Evolutionary conservation across 345 rosid genomes (phyloP).

Genomic region (Cardamine resedifolia): DNA sequence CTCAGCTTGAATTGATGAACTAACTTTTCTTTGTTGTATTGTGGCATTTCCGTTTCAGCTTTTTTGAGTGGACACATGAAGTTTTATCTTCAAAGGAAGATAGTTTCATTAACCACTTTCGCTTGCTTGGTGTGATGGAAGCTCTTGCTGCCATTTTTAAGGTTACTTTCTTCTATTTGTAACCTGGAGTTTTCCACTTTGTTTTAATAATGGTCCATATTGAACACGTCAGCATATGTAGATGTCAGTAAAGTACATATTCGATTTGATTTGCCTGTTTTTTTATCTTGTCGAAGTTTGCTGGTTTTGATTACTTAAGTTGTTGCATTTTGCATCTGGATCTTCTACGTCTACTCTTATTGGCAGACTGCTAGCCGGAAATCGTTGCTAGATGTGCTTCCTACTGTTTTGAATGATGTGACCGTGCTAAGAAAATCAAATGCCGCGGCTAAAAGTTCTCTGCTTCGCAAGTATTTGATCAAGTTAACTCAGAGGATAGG

Average conservation of each 20-base stretch:
- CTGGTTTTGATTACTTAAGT: not conserved
- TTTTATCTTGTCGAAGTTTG: not conserved
- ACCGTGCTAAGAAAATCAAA: conserved; percentile 59
- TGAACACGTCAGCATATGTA: not conserved
- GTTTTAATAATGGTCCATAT: not conserved
- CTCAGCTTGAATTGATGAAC: not conserved
- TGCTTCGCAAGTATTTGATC: conserved; percentile 82
- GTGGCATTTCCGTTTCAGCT: conserved; percentile 50
- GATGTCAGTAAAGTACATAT: not conserved
- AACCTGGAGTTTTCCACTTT: conserved; percentile 14
- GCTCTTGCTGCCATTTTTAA: conserved; percentile 89
- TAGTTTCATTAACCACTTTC: conserved; percentile 64
- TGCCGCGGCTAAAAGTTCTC: conserved; percentile 65
- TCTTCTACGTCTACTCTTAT: conserved; percentile 39
- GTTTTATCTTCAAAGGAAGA: conserved; percentile 61
- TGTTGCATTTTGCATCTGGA: conserved; percentile 15
- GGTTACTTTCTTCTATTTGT: conserved; percentile 54
- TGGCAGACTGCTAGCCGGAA: conserved; percentile 75
- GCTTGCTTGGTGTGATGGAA: conserved; percentile 80
- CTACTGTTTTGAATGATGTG: conserved; percentile 60
- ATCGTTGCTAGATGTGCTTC: conserved; percentile 59
- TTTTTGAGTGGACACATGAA: conserved; percentile 81
- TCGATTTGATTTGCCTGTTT: not conserved
- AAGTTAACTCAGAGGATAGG: conserved; percentile 90
- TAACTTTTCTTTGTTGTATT: conserved; percentile 17